These are phyloP conservation scores for Schoenoplectus triqueter DNA, from an alignment of 202 grass and related monocot genomes.

Conservation along the genomic window DNA sequence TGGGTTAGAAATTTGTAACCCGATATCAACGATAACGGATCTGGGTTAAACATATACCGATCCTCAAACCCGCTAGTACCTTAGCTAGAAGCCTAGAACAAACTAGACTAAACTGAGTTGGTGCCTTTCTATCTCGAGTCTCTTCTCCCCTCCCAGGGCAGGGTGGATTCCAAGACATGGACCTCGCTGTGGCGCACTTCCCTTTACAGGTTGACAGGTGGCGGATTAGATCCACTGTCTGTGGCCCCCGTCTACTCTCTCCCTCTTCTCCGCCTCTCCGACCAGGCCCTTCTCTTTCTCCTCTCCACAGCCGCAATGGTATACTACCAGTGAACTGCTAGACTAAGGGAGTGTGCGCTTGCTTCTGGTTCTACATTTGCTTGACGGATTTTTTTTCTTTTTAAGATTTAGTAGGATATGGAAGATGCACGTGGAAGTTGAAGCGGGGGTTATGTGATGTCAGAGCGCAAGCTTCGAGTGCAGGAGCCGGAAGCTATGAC, in stretches of 20 bases:
- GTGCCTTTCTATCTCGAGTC: not conserved
- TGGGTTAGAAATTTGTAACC: not conserved
- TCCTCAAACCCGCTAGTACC: not conserved
- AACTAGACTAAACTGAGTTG: not conserved
- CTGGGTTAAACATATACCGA: not conserved
- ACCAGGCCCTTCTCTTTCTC: not conserved
- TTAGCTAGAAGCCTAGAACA: conserved; percentile 19
- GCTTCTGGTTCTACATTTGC: not conserved
- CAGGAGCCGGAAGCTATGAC: conserved; percentile 66
- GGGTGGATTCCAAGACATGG: conserved; percentile 16
- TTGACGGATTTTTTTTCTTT: conserved; percentile 23
- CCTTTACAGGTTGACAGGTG: conserved; percentile 12
- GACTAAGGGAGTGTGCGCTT: conserved; percentile 12
- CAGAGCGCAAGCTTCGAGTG: conserved; percentile 64
- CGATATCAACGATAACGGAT: not conserved
- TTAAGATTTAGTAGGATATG: conserved; percentile 42
- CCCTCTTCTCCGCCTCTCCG: not conserved
- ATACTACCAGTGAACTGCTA: not conserved
- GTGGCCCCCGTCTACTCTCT: not conserved
- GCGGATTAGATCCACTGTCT: conserved; percentile 16
- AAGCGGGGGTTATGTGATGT: conserved; percentile 42
- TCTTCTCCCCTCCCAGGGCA: not conserved
- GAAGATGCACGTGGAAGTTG: conserved; percentile 37
- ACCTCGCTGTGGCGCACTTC: conserved; percentile 26
- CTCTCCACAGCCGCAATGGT: not conserved